Conservation (phyloP, 768 basidiomycete species). For the Tylopilus subfusipes region DNA sequence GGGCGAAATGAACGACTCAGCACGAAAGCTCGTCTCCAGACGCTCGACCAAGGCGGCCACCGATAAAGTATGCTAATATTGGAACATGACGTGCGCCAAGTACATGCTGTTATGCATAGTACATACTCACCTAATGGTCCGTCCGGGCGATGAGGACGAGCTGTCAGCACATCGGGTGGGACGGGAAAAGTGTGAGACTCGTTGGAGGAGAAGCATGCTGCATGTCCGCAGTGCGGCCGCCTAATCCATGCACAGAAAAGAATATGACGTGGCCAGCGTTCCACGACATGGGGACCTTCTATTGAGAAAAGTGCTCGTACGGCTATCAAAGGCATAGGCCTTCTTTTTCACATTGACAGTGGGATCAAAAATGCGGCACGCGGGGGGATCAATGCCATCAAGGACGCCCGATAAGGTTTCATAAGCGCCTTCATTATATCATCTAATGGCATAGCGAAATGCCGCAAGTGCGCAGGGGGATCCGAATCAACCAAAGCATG, state of each 20-base stretch:
- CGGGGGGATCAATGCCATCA: conserved; percentile 28
- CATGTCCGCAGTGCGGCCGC: conserved; percentile 28
- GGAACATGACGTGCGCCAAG: conserved; percentile 6
- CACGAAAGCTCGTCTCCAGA: conserved; percentile 14
- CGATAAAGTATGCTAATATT: conserved; percentile 6
- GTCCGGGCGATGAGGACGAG: neutral
- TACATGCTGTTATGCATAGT: neutral
- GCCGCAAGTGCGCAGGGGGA: conserved; percentile 12
- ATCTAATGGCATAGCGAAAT: conserved; percentile 20
- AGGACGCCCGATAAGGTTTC: conserved; percentile 27
- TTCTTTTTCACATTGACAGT: conserved; percentile 21
- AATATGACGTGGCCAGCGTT: conserved; percentile 21
- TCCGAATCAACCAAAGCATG: conserved; percentile 14
- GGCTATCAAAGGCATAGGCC: conserved; percentile 24
- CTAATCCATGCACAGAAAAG: conserved; percentile 5
- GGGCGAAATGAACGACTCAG: neutral
- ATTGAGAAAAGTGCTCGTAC: conserved; percentile 14
- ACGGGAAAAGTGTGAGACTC: conserved; percentile 2
- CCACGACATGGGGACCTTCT: conserved; percentile 19
- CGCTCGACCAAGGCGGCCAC: conserved; percentile 3
- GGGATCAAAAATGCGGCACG: conserved; percentile 20
- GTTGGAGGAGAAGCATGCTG: conserved; percentile 5
- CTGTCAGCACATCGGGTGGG: neutral
- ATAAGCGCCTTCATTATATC: conserved; percentile 26
- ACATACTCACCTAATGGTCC: neutral